Conservation (phyloP, 2,329 filamentous ascomycete genomes). For the Sarocladium brachiariae region DNA sequence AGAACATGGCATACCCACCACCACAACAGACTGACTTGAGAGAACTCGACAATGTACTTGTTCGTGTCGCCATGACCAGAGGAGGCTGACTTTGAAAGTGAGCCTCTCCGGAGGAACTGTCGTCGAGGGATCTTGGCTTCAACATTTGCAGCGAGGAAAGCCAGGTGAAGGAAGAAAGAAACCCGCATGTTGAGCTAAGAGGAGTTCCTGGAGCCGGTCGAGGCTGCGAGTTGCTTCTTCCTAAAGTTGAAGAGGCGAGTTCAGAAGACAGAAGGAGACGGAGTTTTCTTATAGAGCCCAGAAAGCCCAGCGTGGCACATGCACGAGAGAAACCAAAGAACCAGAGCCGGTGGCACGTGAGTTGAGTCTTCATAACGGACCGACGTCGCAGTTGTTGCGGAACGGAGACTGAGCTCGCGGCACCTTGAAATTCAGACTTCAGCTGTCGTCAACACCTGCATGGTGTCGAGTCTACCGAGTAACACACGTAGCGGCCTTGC, state of each 20-base stretch:
- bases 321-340: background rate
- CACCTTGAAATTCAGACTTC: background rate
- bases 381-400: background rate
- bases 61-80: constrained; percentile 13
- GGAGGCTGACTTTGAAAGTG: background rate
- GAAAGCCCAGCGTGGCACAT: background rate
- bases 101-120: background rate
- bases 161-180: background rate
- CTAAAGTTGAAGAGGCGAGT: background rate
- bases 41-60: constrained; percentile 20
- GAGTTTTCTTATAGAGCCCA: background rate
- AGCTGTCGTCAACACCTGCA: constrained; percentile 6
- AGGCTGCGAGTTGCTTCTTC: background rate
- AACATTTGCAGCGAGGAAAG: constrained; percentile 1
- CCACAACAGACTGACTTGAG: constrained; percentile 11
- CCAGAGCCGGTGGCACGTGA: constrained; percentile 1
- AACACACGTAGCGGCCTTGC: background rate
- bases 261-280: background rate
- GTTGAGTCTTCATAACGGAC: background rate
- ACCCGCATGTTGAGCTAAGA: constrained; percentile 3
- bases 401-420: background rate
- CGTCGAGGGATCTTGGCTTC: background rate
- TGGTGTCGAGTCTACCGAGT: constrained; percentile 8
- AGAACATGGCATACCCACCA: background rate
- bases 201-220: background rate